Evolutionary conservation across 768 basidiomycete species (phyloP).

Genomic region (Hericium erinaceus): DNA sequence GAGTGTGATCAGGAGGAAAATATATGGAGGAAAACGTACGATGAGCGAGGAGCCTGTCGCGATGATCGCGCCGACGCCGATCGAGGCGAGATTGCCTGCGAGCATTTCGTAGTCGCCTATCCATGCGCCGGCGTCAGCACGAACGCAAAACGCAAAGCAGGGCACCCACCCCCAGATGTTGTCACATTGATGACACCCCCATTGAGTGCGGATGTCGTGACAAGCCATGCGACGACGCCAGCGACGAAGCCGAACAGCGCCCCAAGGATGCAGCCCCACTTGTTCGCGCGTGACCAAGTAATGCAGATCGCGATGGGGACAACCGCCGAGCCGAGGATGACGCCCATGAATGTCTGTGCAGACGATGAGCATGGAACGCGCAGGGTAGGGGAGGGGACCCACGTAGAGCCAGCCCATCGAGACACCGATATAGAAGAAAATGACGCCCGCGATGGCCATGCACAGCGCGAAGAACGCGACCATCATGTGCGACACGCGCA

Average conservation of each 20-base stretch:
- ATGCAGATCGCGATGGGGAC: conserved; percentile 81
- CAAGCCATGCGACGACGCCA: conserved; percentile 79
- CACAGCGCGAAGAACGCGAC: conserved; percentile 63
- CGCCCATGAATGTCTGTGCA: conserved; percentile 75
- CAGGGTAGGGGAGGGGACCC: conserved; percentile 20
- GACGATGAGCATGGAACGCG: not conserved
- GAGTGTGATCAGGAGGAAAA: not conserved
- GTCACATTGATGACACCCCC: conserved; percentile 60
- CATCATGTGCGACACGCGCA: conserved; percentile 60
- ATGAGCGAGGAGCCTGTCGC: conserved; percentile 55
- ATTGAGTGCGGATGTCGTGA: conserved; percentile 66
- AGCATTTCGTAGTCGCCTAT: conserved; percentile 58
- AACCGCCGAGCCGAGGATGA: conserved; percentile 77
- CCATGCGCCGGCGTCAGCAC: conserved; percentile 20
- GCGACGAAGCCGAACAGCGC: conserved; percentile 57
- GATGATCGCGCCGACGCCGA: conserved; percentile 73
- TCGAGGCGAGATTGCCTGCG: conserved; percentile 81
- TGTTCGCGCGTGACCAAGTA: conserved; percentile 81
- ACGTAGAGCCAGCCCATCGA: conserved; percentile 94
- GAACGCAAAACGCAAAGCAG: not conserved
- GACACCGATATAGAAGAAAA: conserved; percentile 86
- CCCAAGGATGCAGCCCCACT: conserved; percentile 74
- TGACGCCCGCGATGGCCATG: conserved; percentile 75
- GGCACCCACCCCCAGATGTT: conserved; percentile 30
- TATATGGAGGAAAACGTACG: conserved; percentile 28